phyloP scores from a whole-genome alignment of 2,329 filamentous ascomycete genomes.

The Ophiostoma montium region DNA sequence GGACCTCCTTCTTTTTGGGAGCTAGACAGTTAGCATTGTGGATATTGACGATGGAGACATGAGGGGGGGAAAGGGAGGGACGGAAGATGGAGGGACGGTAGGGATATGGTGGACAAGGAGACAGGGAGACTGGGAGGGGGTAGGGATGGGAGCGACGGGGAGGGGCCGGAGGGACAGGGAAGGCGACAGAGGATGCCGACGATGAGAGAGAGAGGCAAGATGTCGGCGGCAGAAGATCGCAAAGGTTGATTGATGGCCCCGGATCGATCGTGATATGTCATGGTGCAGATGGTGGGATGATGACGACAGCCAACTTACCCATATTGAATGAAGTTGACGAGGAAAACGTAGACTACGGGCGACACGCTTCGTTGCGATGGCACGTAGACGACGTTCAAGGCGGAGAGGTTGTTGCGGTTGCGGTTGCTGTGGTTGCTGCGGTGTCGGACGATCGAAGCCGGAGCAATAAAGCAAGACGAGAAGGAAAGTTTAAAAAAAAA shows the following conservation, averaged over 20 bases:
- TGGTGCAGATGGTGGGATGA: background rate
- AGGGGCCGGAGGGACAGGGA: background rate
- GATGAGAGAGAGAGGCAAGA: background rate
- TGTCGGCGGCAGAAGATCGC: too few relatives aligned
- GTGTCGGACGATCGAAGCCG: background rate
- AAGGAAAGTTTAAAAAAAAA: background rate
- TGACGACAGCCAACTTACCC: slow-evolving; percentile 14
- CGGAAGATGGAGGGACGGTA: background rate
- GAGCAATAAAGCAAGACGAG: background rate
- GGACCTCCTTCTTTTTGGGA: slow-evolving; percentile 82
- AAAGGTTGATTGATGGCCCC: too few relatives aligned
- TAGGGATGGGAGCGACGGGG: background rate
- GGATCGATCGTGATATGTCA: background rate
- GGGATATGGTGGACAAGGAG: background rate
- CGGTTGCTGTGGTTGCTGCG: background rate
- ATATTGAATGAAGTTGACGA: slow-evolving; percentile 18
- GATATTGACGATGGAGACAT: background rate
- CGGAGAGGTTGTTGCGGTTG: background rate
- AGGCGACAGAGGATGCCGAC: background rate
- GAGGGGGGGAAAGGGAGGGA: too few relatives aligned
- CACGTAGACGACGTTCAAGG: slow-evolving; percentile 16
- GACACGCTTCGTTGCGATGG: slow-evolving; percentile 16
- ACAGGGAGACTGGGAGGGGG: background rate
- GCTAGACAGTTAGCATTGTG: slow-evolving; percentile 38
- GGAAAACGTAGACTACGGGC: slow-evolving; percentile 17